Evolutionary conservation across 225 moss, liverwort and hornwort species (phyloP).

Genomic region (Physcomitrium patens): DNA sequence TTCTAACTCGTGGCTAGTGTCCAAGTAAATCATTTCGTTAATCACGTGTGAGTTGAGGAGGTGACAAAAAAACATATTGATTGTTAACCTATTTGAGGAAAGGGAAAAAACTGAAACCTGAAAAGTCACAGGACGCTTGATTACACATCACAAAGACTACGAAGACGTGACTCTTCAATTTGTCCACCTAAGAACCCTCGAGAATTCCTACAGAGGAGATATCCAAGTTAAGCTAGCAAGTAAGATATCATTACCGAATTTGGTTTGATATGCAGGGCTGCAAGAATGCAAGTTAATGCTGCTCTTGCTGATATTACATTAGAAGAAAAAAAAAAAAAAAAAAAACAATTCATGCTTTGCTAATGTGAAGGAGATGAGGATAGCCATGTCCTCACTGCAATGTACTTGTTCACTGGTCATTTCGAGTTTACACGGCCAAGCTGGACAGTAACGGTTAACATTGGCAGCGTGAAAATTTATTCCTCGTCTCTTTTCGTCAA

Average conservation of each 20-base stretch:
- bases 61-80: too few species aligned
- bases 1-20: too few species aligned
- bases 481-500: slow-evolving; percentile 15
- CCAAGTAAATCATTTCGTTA: too few species aligned
- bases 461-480: not conserved
- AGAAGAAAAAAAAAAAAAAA: too few species aligned
- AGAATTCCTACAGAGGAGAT: not conserved
- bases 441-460: not conserved
- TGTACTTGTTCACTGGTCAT: not conserved
- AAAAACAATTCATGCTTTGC: not conserved
- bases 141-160: not conserved
- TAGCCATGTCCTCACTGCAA: slow-evolving; percentile 4
- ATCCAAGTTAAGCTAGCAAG: not conserved
- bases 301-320: not conserved
- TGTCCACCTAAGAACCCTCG: not conserved
- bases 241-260: not conserved
- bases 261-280: not conserved
- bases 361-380: not conserved
- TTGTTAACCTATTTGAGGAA: not conserved
- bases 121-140: not conserved
- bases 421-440: slow-evolving; percentile 1
- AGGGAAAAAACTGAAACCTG: not conserved
- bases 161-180: not conserved
- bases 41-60: too few species aligned
- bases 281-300: slow-evolving; percentile 13